Percentiles rank a stretch among this genome's conserved stretches.
phyloP scores from a whole-genome alignment of 2,329 filamentous ascomycete genomes.

The Penicillium sp. region DNA sequence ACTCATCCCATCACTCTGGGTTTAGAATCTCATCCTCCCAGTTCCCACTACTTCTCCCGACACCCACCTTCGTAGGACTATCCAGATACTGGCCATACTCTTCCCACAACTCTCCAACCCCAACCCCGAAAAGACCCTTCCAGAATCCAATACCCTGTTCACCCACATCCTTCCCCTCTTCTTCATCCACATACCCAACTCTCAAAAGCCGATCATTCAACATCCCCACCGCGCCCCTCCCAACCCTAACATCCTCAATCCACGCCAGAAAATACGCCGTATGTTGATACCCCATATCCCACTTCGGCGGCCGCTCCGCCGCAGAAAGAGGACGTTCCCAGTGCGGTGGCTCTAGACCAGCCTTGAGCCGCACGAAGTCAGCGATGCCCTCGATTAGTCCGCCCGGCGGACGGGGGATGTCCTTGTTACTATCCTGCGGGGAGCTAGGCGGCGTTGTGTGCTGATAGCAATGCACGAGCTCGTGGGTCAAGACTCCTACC shows the following conservation, averaged over 20 bases:
- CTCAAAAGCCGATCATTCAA: slow-evolving; percentile 40
- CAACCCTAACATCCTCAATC: slow-evolving; percentile 70
- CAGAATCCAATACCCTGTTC: slow-evolving; percentile 29
- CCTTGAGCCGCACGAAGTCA: slow-evolving; percentile 82
- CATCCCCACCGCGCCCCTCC: slow-evolving; percentile 62
- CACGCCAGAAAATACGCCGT: slow-evolving; percentile 91
- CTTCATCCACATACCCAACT: slow-evolving; percentile 36
- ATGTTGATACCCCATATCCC: slow-evolving; percentile 86
- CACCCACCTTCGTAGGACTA: slow-evolving; percentile 13
- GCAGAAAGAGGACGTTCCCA: slow-evolving; percentile 61
- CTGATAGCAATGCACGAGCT: slow-evolving; percentile 94
- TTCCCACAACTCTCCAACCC: slow-evolving; percentile 69
- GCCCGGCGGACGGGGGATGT: slow-evolving; percentile 51
- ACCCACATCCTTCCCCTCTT: not conserved
- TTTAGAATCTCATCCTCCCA: slow-evolving; percentile 32
- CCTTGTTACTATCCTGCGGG: not conserved
- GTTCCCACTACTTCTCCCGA: slow-evolving; percentile 12
- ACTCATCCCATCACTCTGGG: slow-evolving; percentile 6
- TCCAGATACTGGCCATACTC: slow-evolving; percentile 62
- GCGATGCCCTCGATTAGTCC: slow-evolving; percentile 89
- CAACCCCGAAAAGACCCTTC: slow-evolving; percentile 58
- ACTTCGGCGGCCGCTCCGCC: slow-evolving; percentile 57
- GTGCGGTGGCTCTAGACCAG: slow-evolving; percentile 72
- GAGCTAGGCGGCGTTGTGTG: slow-evolving; percentile 61
- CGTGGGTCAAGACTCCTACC: slow-evolving; percentile 79